phyloP scores from a whole-genome alignment of 2,329 filamentous ascomycete genomes.

The Claviceps quebecensis region DNA sequence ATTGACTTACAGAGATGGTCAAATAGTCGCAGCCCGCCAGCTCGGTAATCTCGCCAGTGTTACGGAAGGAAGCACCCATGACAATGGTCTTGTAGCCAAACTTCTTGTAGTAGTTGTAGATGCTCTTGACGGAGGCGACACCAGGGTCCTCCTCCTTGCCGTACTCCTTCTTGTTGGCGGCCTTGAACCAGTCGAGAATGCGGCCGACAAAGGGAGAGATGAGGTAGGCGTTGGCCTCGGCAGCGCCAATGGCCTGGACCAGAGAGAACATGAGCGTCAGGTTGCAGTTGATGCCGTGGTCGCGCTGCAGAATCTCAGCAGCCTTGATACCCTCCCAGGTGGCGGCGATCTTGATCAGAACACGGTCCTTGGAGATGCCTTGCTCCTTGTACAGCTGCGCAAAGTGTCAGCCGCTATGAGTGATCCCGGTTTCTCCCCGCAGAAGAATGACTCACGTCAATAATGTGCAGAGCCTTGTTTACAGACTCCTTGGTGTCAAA shows the following conservation, averaged over 20 bases:
- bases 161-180: constrained; percentile 87
- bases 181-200: constrained; percentile 99
- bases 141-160: constrained; percentile 81
- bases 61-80: constrained; percentile 99
- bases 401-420: constrained; percentile 1
- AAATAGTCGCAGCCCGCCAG: constrained; percentile 97
- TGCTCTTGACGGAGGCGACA: constrained; percentile 81
- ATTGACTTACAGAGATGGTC: constrained; percentile 68
- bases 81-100: constrained; percentile 97
- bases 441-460: constrained; percentile 52
- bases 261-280: constrained; percentile 97
- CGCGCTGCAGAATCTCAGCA: constrained; percentile 85
- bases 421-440: no score
- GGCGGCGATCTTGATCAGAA: constrained; percentile 97
- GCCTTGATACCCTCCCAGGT: constrained; percentile 99
- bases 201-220: constrained; percentile 99
- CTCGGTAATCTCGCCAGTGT: constrained; percentile 91
- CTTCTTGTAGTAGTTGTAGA: constrained; percentile 99
- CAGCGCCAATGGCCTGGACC: constrained; percentile 86
- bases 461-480: constrained; percentile 92
- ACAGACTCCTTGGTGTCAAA: constrained; percentile 90
- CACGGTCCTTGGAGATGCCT: constrained; percentile 82
- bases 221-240: constrained; percentile 89
- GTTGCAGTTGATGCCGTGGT: constrained; percentile 97
- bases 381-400: constrained; percentile 79